Evolutionary conservation across 2,329 filamentous ascomycete species (phyloP), one percentile per base, ranked within the genome.

Genomic region (Diaporthe longicolla): DNA sequence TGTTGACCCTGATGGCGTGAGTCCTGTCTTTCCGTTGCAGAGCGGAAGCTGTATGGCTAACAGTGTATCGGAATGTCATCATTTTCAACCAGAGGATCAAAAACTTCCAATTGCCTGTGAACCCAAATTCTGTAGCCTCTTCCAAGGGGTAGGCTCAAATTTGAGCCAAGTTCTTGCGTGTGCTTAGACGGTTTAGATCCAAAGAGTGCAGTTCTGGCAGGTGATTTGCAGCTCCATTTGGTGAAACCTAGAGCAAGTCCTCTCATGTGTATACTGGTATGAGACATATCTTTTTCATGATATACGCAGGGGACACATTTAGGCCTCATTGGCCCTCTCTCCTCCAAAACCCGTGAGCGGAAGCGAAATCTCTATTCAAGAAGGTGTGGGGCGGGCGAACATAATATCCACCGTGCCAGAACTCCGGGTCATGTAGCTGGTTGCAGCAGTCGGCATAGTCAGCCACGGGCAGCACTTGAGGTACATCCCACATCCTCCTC

Each of bases 1-100:
- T 43, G 45, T 45, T 15, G 70, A 71, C n/a, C 35, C 48, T 11
- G 70, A 71, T 24, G 57, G 70, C 24, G 70, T 71, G 15, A 71
- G 70, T 71, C 8, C 35, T 40, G 21, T 9, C 32, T 21, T 19
- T 5, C 13, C 5, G 17, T 32, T 26, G 8, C 29, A 9, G 4
- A 35, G 21, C 15, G 10, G 2, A 3, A 13, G 35, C 57, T n/a
- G n/a, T 37, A 19, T 29, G 19, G 57, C 70, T 71, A 19, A 71
- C 48, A 1, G 19, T 13, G 35, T 3, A 19, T 13, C 21, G 65
- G 70, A 71, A 71, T 71, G 48, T 71, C 21, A 63, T 71, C 35
- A 45, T 35, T 11, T 71, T 63, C 35, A 71, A 63, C 24, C 70
- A 71, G 57, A 63, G n/a, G 4, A 35, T 71, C 9, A 32, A 45